A percentile compares a stretch with the other conserved stretches of the same genome.
These are phyloP conservation scores for Hanseniaspora valbyensis DNA, from an alignment of 805 yeast species.

Conservation along the genomic window DNA sequence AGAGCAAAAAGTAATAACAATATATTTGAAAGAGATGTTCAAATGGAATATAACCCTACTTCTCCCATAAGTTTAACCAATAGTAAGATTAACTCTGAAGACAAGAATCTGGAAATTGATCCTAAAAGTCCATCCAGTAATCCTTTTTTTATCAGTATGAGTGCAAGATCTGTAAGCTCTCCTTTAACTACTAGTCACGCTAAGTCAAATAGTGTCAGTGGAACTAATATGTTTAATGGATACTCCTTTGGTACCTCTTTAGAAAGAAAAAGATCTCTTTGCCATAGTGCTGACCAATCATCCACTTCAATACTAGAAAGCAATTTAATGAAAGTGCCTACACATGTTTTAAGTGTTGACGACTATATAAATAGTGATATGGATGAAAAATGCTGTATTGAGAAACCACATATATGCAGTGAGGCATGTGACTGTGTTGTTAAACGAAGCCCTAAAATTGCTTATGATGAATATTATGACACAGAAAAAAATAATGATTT, in stretches of 20 bases:
- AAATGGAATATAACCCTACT: not conserved
- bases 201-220: too few relatives aligned
- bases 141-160: not conserved
- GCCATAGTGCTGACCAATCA: not conserved
- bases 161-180: too few relatives aligned
- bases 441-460: not conserved
- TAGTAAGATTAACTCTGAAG: too few relatives aligned
- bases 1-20: constrained; percentile 4
- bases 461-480: not conserved
- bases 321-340: not conserved
- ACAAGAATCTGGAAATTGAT: too few relatives aligned
- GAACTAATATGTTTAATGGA: not conserved
- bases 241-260: not conserved
- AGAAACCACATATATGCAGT: too few relatives aligned
- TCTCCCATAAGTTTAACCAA: not conserved
- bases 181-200: too few relatives aligned
- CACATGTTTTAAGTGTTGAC: constrained; percentile 7
- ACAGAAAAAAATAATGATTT: not conserved
- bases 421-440: not conserved
- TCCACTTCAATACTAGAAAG: not conserved
- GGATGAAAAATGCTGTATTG: constrained; percentile 8
- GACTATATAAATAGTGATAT: constrained; percentile 13
- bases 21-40: constrained; percentile 15
- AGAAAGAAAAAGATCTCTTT: not conserved
- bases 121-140: not conserved